Evolutionary conservation across 176 grass and related monocot species (phyloP), one percentile per base, ranked within the genome.

Genomic region (Cenchrus fungigraminus): DNA sequence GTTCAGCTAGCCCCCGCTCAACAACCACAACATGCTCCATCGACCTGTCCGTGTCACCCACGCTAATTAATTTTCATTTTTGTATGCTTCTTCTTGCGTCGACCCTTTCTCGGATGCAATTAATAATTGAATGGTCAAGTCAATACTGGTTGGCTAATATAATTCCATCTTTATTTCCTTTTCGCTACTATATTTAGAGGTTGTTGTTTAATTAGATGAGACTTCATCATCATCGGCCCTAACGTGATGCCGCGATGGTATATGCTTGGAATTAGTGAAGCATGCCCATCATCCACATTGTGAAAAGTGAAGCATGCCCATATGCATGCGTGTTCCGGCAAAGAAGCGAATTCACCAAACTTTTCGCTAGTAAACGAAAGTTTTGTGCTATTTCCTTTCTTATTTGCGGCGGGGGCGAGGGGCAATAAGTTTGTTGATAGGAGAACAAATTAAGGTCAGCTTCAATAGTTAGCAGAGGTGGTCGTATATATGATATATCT

Each of bases 91-190:
- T 68, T 70, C 42, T 46, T n/a, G 43, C 42, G 16, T 71, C 68
- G 25, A 25, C 25, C 40, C 43, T 71, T 46, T 71, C 37, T 71
- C 68, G 42, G 40, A 40, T 40, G 37, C 37, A 40, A 44, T 25
- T 25, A 25, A 25, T 25, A 25, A 25, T 15, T 75, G 51, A 40
- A 69, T 60, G 53, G 37, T 62, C 19, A 51, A 68, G 85, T 76
- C 85, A 87, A 74, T 14, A 81, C 42, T 65, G 34, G 77, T 31
- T 76, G 79, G 51, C 71, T 76, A 68, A 64, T 31, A 31, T 64
- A 31, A 71, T 69, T 69, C 51, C 6, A n/a, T 51, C 4, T 11
- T 8, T 51, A 34, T 40, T 40, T 40, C 3, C 16, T 6, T 55
- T 59, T 49, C 17, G 50, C 74, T 60, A 49, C 0, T 58, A 14